Conservation (phyloP, 1,284 basidiomycete species). For the Macrocystidia cucumis region DNA sequence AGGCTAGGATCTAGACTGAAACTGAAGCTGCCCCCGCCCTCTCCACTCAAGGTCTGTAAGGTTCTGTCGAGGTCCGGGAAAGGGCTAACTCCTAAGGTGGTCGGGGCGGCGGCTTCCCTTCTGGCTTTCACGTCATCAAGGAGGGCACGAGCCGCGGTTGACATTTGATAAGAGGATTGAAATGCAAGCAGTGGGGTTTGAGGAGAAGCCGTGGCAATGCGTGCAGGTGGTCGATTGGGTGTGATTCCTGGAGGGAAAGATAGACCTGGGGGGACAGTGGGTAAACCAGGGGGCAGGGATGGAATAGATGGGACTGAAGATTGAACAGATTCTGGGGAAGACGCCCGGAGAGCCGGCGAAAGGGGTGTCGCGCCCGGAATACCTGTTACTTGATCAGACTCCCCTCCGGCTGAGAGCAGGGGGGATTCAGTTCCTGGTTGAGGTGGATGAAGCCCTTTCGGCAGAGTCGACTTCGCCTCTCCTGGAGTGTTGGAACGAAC, state of each 20-base stretch:
- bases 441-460: conserved; percentile 20
- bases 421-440: conserved; percentile 41
- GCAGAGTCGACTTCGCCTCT: conserved; percentile 27
- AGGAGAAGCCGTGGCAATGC: conserved; percentile 42
- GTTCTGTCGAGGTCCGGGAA: conserved; percentile 88
- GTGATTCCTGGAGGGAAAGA: conserved; percentile 63
- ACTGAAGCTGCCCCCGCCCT: conserved; percentile 64
- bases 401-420: conserved; percentile 33
- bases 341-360: conserved; percentile 37
- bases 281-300: conserved; percentile 39
- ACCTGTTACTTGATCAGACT: conserved; percentile 22
- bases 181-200: conserved; percentile 48
- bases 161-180: conserved; percentile 78
- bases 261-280: conserved; percentile 45
- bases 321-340: conserved; percentile 32
- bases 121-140: conserved; percentile 79
- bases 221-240: conserved; percentile 40
- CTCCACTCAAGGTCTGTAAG: conserved; percentile 56
- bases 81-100: conserved; percentile 50
- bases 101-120: conserved; percentile 48
- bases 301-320: conserved; percentile 23
- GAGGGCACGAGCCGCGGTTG: conserved; percentile 74
- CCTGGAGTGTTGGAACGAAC: conserved; percentile 40
- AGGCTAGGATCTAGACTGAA: conserved; percentile 78
- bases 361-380: conserved; percentile 18